Base-by-base conservation (phyloP, 2,329 filamentous ascomycete genomes). In the Diaporthe destruens region DNA sequence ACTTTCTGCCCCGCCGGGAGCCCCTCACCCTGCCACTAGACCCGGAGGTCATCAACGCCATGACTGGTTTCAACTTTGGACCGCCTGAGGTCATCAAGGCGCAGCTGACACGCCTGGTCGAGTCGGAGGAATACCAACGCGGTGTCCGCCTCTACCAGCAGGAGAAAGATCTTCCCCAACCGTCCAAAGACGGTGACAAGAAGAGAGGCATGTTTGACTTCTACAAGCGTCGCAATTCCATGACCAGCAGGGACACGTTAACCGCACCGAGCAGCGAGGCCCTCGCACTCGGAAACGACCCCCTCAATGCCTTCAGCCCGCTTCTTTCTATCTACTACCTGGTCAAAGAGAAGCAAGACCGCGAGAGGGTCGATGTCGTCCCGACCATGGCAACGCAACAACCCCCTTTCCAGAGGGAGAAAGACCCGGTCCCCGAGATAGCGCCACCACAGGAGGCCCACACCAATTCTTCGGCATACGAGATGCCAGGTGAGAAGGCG, bases 51-150 rank as follows among this genome's bases (percentile, higher is more conserved):
- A 90, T 99, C 71, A 90, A 94, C 63, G 95, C 94, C 77, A 99
- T 99, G 96, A 97, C 95, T 32, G 96, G 96, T 2, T 99, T 99
- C 81, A 97, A 98, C 81, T 99, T 98, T 84, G 96, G 96, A 0
- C 89, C 94, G 0, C 89, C 94, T 1, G 95, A 98, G 69, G 89
- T 90, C 71, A 98, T 99, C 79, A 92, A 90, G 71, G 85, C 90
- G 3, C 94, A 98, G 80, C 88, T 99, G 55, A 93, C 91, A 12
- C 93, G 93, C 75, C 89, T 95, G n/a, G 89, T 99, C 74, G 93
- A 97, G 78, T 98, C 95, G 0, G 95, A 97, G 8, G 96, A 98
- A 53, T 99, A 99, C 77, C 94, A 97, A 78, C 90, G 92, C 72
- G 95, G 94, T 7, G 87, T 97, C n/a, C 89, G 91, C 71, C 84